Base-by-base conservation (phyloP, 2,329 filamentous ascomycete genomes). In the Claviceps purpurea region DNA sequence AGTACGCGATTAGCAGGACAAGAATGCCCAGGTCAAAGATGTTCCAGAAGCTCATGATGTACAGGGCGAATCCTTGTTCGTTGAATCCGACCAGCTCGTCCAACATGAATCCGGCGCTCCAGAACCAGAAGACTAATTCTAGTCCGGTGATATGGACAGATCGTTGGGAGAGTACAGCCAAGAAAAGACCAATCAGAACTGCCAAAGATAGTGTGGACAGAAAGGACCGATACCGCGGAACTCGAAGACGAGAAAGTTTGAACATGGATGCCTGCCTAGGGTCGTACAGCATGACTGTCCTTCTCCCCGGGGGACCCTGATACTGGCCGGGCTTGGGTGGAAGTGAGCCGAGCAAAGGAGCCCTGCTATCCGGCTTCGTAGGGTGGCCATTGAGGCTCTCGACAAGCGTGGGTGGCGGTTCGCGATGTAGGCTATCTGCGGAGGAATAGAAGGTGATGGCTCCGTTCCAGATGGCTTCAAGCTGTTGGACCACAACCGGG, bases 11-110 rank as follows among this genome's bases (percentile, higher is more conserved):
- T 59, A 96, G 81, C 55, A 96, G 73, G 24, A 95, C 70, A 50
- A 96, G 71, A 50, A 96, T 96, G 8, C 90, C 90, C 40, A 96
- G 73, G 63, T 96, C 91, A 66, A 96, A 95, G 40, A 90, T 81
- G 66, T 96, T 96, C 91, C 91, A 96, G 66, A 96, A 93, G 65
- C 89, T 95, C 82, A 96, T 91, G 62, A 96, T 88, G 69, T 96
- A 97, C 34, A 97, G 78, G 40, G 89, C 90, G 65, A 96, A 96
- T 2, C 91, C 91, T 68, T 96, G 89, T 66, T 97, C 91, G 58
- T 90, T 95, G 73, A 96, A 96, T 11, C 90, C 90, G 18, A 96
- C 89, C 22, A 97, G 78, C 68, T 96, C 91, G 62, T 96, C 91
- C 37, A 96, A 79, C 89, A 96, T 95, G 67, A 94, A 96, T 0